Conservation (phyloP, 2,329 filamentous ascomycete species). For the Neofusicoccum laricinum region DNA sequence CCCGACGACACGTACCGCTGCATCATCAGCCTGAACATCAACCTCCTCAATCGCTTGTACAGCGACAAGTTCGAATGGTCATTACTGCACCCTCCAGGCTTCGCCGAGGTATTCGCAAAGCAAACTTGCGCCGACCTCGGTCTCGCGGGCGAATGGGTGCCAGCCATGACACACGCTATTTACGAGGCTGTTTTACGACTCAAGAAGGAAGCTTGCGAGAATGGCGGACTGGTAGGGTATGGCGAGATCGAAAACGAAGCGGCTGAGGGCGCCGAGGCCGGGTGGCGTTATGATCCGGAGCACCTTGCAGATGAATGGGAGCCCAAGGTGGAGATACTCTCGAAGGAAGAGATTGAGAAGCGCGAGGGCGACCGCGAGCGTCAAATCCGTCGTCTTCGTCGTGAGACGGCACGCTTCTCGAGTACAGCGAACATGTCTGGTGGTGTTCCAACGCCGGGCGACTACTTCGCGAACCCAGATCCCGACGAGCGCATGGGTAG, state of each 20-base stretch:
- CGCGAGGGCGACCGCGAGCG: constrained; percentile 91
- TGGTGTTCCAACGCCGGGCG: constrained; percentile 61
- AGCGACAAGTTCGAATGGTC: constrained; percentile 99
- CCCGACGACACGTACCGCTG: constrained; percentile 94
- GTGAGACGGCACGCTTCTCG: constrained; percentile 90
- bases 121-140: constrained; percentile 91
- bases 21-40: constrained; percentile 86
- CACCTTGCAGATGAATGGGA: constrained; percentile 63
- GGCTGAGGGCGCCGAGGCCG: constrained; percentile 75
- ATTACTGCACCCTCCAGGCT: constrained; percentile 83
- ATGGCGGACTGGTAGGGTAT: constrained; percentile 74
- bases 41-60: constrained; percentile 85
- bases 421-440: constrained; percentile 79
- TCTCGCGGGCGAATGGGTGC: constrained; percentile 86
- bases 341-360: constrained; percentile 96
- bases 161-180: constrained; percentile 91
- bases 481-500: constrained; percentile 81
- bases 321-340: constrained; percentile 58
- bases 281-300: constrained; percentile 94
- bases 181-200: constrained; percentile 90
- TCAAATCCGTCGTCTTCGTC: constrained; percentile 78
- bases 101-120: constrained; percentile 88
- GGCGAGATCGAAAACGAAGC: constrained; percentile 86
- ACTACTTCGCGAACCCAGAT: constrained; percentile 58
- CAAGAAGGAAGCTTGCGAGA: constrained; percentile 96